A percentile compares a stretch with the other conserved stretches of the same genome.
These are phyloP conservation scores for Scheffersomyces spartinae DNA, from an alignment of 805 yeast species.

Conservation along the genomic window DNA sequence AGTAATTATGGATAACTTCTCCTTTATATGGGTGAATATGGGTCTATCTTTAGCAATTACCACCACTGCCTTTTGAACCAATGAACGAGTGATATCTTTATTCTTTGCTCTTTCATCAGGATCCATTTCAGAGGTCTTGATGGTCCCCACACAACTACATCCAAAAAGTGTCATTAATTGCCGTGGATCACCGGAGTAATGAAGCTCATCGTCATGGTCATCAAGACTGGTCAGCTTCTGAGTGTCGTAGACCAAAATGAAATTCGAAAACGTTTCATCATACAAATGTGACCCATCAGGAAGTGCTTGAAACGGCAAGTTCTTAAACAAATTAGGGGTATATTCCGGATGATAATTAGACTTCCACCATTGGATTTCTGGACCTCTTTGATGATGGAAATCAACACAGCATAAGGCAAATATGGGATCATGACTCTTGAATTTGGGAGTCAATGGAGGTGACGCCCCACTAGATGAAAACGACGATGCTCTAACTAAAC, in stretches of 20 bases:
- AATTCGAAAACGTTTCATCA: slow-evolving; percentile 87
- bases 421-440: too few relatives aligned
- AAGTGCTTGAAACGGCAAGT: slow-evolving; percentile 84
- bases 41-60: slow-evolving; percentile 73
- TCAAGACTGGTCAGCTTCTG: slow-evolving; percentile 34
- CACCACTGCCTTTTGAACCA: slow-evolving; percentile 86
- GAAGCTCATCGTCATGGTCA: slow-evolving; percentile 21
- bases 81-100: slow-evolving; percentile 67
- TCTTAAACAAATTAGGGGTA: slow-evolving; percentile 51
- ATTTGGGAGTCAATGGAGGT: too few relatives aligned
- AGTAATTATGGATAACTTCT: slow-evolving; percentile 83
- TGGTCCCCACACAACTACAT: slow-evolving; percentile 84
- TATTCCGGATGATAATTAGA: slow-evolving; percentile 33
- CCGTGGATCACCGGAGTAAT: slow-evolving; percentile 26
- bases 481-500: too few relatives aligned
- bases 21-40: slow-evolving; percentile 77
- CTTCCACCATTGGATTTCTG: slow-evolving; percentile 85
- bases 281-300: slow-evolving; percentile 95
- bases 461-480: too few relatives aligned
- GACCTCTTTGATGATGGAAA: slow-evolving; percentile 86
- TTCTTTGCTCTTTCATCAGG: slow-evolving; percentile 31
- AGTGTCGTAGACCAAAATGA: slow-evolving; percentile 69
- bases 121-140: slow-evolving; percentile 48
- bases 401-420: slow-evolving; percentile 86
- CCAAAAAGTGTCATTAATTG: slow-evolving; percentile 71